These are phyloP conservation scores for Colletotrichum filicis DNA, from an alignment of 2,329 filamentous ascomycete species.

Conservation along the genomic window DNA sequence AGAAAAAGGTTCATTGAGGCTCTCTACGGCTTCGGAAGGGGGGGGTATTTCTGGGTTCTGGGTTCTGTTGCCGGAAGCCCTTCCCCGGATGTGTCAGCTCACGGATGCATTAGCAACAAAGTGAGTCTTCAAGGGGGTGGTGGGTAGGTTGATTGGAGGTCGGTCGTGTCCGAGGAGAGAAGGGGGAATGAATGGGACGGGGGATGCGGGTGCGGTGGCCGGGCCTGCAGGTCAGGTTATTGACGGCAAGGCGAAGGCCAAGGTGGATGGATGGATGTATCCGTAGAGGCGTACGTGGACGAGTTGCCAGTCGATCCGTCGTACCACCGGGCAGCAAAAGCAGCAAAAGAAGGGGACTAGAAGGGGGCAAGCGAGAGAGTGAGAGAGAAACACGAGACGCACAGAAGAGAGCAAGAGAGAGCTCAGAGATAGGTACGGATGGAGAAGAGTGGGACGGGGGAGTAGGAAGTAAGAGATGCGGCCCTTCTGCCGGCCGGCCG, in stretches of 20 bases:
- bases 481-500: background rate
- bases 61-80: slow-evolving; percentile 34
- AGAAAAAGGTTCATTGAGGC: slow-evolving; percentile 19
- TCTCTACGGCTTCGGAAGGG: slow-evolving; percentile 6
- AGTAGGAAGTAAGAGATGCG: background rate
- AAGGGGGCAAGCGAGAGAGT: background rate
- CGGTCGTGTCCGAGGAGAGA: slow-evolving; percentile 15
- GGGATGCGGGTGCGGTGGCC: slow-evolving; percentile 18
- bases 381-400: background rate
- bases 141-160: slow-evolving; percentile 19
- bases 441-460: background rate
- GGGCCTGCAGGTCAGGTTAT: slow-evolving; percentile 1
- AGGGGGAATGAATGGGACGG: slow-evolving; percentile 17
- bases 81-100: slow-evolving; percentile 35
- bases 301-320: slow-evolving; percentile 4
- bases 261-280: background rate
- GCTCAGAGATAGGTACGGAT: background rate
- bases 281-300: slow-evolving; percentile 1
- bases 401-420: background rate
- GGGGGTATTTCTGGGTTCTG: slow-evolving; percentile 32
- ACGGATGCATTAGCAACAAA: slow-evolving; percentile 31
- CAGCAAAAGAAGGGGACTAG: background rate
- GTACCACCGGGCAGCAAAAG: background rate
- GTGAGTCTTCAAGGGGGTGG: slow-evolving; percentile 27
- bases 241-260: background rate